Base-by-base conservation (phyloP, 345 rosid genomes). In the Zanthoxylum bungeanum region DNA sequence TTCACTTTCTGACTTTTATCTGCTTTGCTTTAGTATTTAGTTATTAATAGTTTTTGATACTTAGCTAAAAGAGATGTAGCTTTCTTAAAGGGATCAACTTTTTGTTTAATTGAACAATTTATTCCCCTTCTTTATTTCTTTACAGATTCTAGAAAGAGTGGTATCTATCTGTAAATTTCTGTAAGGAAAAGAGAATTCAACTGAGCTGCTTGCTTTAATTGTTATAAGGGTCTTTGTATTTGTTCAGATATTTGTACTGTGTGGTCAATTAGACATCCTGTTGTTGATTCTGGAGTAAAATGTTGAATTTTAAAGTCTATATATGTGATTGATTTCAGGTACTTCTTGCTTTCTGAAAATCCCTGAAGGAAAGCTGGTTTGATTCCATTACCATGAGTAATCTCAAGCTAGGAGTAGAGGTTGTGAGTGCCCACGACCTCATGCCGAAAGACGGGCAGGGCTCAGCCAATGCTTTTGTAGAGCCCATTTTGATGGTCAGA, bases 331-430 rank as follows among this genome's bases (percentile, higher is more conserved):
- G 9, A 50, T 72, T 55, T 60, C 82, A 80, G 86, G 82, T 69
- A 33, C 62, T 47, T 5, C 36, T 33, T 64, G 44, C 3, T 64
- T 67, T 68, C 51, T 52, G 55, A 49, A 49, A 25, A 64, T 60
- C 55, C 52, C 39, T 51, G 70, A 55, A 56, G 65, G 71, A 31
- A 64, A 64, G 64, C 62, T 49, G 19, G 14, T 46, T 34, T 30
- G 40, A 30, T 64, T 73, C 19, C 37, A 57, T 46, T 3, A 14
- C 58, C 21, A 94, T 94, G 98, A 83, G 77, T 81, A 76, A 77
- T 84, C 86, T 87, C 36, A 92, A 85, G 89, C 90, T 94, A 40
- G 93, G 93, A 40, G 96, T 94, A 64, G 97, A 92, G 78, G 95
- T 94, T 36, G 86, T 83, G 68, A 72, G 97, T 58, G 97, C 97